Percentiles rank a stretch among this genome's conserved stretches.
Conservation (phyloP, 768 basidiomycete species). For the Leccinum barrowsii region DNA sequence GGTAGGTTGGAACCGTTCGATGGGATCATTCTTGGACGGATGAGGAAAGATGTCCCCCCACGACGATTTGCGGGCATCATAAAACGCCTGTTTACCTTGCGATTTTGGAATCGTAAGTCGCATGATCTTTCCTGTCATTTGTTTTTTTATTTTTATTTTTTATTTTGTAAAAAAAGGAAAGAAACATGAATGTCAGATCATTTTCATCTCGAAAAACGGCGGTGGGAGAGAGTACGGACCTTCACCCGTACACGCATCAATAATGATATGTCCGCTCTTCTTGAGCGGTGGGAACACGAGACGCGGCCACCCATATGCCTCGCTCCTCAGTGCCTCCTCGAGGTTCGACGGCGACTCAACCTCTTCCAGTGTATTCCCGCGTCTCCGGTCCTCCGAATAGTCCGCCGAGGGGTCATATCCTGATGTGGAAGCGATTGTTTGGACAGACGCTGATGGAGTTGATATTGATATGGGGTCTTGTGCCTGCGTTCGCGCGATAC, state of each 20-base stretch:
- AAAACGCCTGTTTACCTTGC: conserved; percentile 92
- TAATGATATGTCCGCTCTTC: conserved; percentile 83
- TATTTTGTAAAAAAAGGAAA: background rate
- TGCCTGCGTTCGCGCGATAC: conserved; percentile 11
- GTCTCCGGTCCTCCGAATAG: conserved; percentile 1
- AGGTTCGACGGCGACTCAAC: conserved; percentile 35
- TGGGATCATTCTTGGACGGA: conserved; percentile 70
- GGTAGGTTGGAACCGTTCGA: conserved; percentile 51
- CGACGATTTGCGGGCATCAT: conserved; percentile 87
- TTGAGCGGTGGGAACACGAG: conserved; percentile 92
- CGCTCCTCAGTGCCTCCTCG: conserved; percentile 55
- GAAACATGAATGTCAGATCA: conserved; percentile 1
- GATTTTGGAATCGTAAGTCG: conserved; percentile 89
- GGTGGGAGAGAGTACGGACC: conserved; percentile 43
- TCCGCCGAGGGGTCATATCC: background rate
- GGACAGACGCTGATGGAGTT: conserved; percentile 14
- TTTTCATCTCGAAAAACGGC: conserved; percentile 5
- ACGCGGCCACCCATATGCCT: conserved; percentile 88
- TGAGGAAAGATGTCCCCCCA: conserved; percentile 99
- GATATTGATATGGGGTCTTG: conserved; percentile 4
- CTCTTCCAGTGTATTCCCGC: conserved; percentile 4
- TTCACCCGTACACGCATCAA: conserved; percentile 83
- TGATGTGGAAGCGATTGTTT: conserved; percentile 7
- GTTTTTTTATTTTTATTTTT: background rate
- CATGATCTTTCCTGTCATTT: conserved; percentile 74